Percentiles rank a stretch among this genome's conserved stretches.
Conservation (phyloP, 495 filamentous ascomycete genomes). For the Tuber brumale region DNA sequence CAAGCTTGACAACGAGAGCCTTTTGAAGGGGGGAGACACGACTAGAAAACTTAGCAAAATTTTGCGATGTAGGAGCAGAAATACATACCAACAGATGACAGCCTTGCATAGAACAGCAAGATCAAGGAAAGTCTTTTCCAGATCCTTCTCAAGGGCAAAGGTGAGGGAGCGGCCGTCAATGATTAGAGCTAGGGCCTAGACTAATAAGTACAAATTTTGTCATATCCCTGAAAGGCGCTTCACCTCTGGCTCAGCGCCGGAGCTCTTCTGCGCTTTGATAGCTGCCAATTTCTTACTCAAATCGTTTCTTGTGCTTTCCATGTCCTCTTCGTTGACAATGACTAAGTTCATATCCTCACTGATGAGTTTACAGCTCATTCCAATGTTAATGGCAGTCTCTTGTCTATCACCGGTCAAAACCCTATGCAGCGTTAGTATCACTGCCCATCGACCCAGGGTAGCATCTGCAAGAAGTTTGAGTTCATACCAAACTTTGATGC, state of each 20-base stretch:
- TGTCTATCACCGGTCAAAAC: conserved; percentile 96
- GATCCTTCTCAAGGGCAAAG: conserved; percentile 83
- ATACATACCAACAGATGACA: conserved; percentile 80
- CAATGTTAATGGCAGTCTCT: conserved; percentile 99
- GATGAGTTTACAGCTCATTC: conserved; percentile 98
- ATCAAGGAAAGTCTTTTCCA: conserved; percentile 91
- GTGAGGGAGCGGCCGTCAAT: conserved; percentile 96
- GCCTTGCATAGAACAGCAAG: conserved; percentile 95
- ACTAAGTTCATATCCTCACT: conserved; percentile 98
- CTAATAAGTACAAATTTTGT: conserved; percentile 6
- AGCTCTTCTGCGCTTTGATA: conserved; percentile 63
- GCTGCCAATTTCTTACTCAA: conserved; percentile 88
- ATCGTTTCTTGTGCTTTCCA: conserved; percentile 70
- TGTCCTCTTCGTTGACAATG: conserved; percentile 85
- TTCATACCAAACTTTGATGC: conserved; percentile 84
- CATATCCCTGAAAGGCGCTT: background rate
- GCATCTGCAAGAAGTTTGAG: background rate
- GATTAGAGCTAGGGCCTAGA: conserved; percentile 69
- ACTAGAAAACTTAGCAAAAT: conserved; percentile 42
- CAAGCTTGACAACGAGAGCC: conserved; percentile 94
- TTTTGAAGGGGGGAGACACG: conserved; percentile 99
- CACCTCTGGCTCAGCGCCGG: conserved; percentile 66
- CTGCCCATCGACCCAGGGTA: background rate
- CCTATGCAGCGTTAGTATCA: conserved; percentile 16
- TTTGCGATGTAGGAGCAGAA: background rate